Evolutionary conservation across 345 rosid genomes (phyloP), one percentile per base, ranked within the genome.

Genomic region (Populus pruinosa): DNA sequence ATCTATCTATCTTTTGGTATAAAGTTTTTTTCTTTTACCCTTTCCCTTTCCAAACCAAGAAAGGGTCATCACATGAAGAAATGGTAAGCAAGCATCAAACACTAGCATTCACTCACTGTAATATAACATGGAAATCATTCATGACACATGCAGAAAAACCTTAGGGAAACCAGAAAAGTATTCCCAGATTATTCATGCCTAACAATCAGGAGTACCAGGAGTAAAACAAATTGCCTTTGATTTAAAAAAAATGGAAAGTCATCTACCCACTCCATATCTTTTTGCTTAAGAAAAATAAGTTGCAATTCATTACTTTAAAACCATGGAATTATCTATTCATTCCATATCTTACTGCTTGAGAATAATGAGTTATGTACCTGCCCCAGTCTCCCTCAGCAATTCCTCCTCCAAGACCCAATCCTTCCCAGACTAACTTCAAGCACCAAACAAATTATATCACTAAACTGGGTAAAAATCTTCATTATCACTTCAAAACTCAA

Each of bases 361-460:
- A 21, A 41, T 76, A 49, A 50, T 17, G 1, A 50, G 56, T 50
- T 50, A 18, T 1, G 56, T 88, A 92, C 99, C 97, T 91, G 91
- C 86, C 84, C 99, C 99, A 95, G 73, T 76, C 86, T 79, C 99
- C 99, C 4, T 89, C 77, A 9, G 90, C 84, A 76, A 84, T 83
- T 43, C 85, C 86, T 43, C 93, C 97, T 89, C 96, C 97, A 75
- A 95, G 85, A 53, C 99, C 99, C 76, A 95, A 94, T 82, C 98
- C 99, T 87, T 90, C 89, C 98, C 96, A 95, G 47, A 91, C 85
- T 77, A 95, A 87, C 99, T 95, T 80, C 82, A 85, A 66, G 69
- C 71, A 80, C 61, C 85, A 77, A 74, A 31, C 36, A 66, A 66
- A 25, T 29, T 66, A 66, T 67, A 67, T 16, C 44, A 67, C 56